Percentiles rank a stretch among this genome's conserved stretches.
Evolutionary conservation across 225 moss, liverwort and hornwort genomes (phyloP).

Genomic region (Ulota crispa): DNA sequence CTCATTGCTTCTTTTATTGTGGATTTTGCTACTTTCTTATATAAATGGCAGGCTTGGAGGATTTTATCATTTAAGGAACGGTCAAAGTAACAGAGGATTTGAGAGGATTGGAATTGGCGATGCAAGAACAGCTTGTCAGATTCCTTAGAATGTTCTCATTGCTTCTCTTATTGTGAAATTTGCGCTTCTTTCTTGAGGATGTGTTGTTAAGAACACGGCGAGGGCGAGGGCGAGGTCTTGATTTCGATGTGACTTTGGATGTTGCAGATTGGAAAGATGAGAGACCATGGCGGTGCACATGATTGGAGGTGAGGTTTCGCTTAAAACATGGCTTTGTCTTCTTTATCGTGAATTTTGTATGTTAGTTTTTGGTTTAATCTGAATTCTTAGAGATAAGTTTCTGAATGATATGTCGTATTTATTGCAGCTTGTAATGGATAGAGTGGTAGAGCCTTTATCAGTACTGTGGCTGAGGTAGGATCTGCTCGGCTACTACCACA

Average conservation of each 20-base stretch:
- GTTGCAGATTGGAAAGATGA: constrained; percentile 13
- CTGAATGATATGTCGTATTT: not conserved
- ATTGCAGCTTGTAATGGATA: constrained; percentile 17
- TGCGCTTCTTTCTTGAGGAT: not conserved
- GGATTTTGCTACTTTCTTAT: not conserved
- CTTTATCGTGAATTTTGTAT: not conserved
- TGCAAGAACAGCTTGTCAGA: not conserved
- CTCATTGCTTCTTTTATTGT: not conserved
- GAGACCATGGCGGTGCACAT: not conserved
- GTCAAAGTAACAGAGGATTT: not conserved
- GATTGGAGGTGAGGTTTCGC: constrained; percentile 15
- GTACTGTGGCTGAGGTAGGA: constrained; percentile 5
- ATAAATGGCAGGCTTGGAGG: no score
- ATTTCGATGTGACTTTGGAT: constrained; percentile 20
- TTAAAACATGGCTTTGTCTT: not conserved
- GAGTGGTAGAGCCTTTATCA: constrained; percentile 14
- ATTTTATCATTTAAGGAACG: not conserved
- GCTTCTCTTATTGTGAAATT: not conserved
- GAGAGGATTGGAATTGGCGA: not conserved
- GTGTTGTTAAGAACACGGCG: not conserved
- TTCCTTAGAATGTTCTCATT: not conserved
- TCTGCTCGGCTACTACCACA: not conserved
- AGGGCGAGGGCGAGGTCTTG: not conserved
- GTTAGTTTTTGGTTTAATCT: not conserved
- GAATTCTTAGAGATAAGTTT: not conserved